phyloP scores from a whole-genome alignment of 805 yeast genomes.

The Wickerhamiella azymoides region DNA sequence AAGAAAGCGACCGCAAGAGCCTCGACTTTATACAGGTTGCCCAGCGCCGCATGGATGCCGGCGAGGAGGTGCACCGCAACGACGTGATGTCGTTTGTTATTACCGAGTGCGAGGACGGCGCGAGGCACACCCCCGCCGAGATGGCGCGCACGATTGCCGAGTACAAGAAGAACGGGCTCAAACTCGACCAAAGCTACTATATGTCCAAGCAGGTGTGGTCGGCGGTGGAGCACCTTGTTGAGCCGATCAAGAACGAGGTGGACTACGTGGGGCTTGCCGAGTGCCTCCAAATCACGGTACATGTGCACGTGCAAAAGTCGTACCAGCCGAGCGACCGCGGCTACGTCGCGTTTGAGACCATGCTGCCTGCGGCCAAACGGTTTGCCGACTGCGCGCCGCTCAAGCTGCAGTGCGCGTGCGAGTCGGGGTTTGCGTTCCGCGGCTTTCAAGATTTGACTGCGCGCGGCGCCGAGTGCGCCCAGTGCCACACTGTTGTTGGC shows the following conservation, averaged over 20 bases:
- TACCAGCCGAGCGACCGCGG: conserved; percentile 20
- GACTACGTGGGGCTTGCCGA: conserved; percentile 46
- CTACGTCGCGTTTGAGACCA: conserved; percentile 66
- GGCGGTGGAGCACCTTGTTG: neutral
- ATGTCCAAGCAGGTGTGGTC: conserved; percentile 68
- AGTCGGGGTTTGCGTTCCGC: conserved; percentile 43
- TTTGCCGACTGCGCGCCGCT: conserved; percentile 52
- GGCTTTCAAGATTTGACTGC: conserved; percentile 50
- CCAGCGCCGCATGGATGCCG: conserved; percentile 58
- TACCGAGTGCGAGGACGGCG: conserved; percentile 39
- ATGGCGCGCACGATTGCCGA: conserved; percentile 77
- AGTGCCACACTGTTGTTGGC: conserved; percentile 42
- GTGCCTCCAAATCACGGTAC: conserved; percentile 43
- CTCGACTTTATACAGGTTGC: conserved; percentile 88
- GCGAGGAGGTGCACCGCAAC: conserved; percentile 78
- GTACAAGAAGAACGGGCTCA: conserved; percentile 36
- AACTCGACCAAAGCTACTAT: conserved; percentile 67
- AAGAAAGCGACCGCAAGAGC: conserved; percentile 59
- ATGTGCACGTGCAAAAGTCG: neutral
- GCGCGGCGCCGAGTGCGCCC: conserved; percentile 56
- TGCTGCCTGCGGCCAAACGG: conserved; percentile 67
- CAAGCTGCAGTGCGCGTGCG: conserved; percentile 39
- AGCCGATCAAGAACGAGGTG: neutral
- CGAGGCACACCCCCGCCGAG: conserved; percentile 41
- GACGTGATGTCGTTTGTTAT: conserved; percentile 81